phyloP scores from a whole-genome alignment of 1,284 basidiomycete genomes.

The Trichosporon asahii region DNA sequence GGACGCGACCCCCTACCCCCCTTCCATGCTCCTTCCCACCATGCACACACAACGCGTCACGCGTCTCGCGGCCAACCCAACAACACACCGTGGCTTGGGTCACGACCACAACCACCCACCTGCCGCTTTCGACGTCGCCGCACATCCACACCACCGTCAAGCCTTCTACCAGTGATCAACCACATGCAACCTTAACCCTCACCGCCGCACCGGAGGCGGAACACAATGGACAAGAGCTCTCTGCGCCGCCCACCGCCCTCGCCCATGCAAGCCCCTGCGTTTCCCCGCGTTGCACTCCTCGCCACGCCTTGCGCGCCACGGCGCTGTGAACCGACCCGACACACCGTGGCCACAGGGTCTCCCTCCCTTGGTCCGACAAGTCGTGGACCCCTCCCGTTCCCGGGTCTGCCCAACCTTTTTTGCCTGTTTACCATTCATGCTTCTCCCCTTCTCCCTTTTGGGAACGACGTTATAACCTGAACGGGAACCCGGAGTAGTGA shows the following conservation, averaged over 20 bases:
- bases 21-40: background rate
- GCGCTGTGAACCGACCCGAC: background rate
- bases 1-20: background rate
- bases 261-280: background rate
- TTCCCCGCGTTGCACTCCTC: background rate
- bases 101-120: background rate
- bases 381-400: constrained; percentile 1
- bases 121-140: background rate
- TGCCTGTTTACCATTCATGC: background rate
- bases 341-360: background rate
- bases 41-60: background rate
- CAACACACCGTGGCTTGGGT: background rate
- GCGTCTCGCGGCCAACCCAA: background rate
- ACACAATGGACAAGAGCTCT: background rate
- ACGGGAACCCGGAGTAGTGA: background rate
- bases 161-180: background rate
- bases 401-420: background rate
- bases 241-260: too few relatives aligned
- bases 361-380: background rate
- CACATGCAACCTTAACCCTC: background rate
- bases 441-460: background rate
- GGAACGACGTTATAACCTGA: background rate
- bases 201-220: background rate
- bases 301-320: background rate
- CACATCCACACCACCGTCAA: background rate